These are phyloP conservation scores for Spathaspora arborariae DNA, from an alignment of 805 yeast genomes.

Conservation along the genomic window DNA sequence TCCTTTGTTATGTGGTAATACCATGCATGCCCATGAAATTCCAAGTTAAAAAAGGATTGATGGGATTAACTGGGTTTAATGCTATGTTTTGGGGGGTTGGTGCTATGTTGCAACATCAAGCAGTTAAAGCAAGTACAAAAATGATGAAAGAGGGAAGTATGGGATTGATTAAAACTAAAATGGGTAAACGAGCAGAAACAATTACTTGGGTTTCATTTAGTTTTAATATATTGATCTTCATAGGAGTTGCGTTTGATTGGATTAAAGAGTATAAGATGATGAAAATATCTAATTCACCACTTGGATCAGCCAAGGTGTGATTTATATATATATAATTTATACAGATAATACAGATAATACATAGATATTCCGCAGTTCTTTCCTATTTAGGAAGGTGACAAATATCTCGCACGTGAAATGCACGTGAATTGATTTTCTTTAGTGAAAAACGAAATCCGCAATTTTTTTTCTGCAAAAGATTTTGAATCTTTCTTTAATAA, in stretches of 20 bases:
- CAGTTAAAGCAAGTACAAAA: constrained; percentile 41
- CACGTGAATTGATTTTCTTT: constrained; percentile 10
- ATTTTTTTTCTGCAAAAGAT: constrained; percentile 11
- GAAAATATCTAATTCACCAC: background rate
- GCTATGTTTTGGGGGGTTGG: constrained; percentile 61
- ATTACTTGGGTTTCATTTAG: constrained; percentile 62
- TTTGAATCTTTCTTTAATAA: background rate
- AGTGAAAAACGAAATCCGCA: constrained; percentile 17
- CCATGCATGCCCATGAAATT: constrained; percentile 48
- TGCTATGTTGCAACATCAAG: constrained; percentile 61
- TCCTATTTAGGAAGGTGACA: no score
- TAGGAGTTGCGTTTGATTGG: constrained; percentile 30
- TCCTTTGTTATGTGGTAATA: constrained; percentile 40
- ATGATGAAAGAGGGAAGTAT: constrained; percentile 49
- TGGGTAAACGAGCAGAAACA: constrained; percentile 51
- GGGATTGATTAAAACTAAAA: constrained; percentile 39
- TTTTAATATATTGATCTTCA: constrained; percentile 38
- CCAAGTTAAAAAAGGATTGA: constrained; percentile 12
- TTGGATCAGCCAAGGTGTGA: background rate
- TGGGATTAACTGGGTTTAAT: constrained; percentile 26
- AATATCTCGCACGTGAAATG: constrained; percentile 11
- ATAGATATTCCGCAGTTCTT: background rate
- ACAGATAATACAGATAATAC: background rate
- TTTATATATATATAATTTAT: no score
- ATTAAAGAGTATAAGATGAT: constrained; percentile 2